Evolutionary conservation across 352 stramenopile genomes (phyloP).

Genomic region (Phytophthora sp.): DNA sequence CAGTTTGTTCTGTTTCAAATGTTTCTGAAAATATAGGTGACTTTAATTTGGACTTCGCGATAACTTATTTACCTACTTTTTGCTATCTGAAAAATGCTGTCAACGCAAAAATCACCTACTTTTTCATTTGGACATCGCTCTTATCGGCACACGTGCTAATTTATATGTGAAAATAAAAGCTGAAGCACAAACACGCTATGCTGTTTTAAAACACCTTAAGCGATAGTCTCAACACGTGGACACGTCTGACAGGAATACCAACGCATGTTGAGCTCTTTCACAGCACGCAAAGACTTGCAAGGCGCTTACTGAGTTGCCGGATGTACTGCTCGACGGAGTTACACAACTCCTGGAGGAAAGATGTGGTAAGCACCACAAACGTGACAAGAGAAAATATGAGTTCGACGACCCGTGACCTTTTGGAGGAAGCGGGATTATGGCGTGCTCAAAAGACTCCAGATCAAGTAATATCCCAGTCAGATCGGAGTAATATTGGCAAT

Average conservation of each 20-base stretch:
- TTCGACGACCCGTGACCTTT: background rate
- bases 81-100: too few species aligned
- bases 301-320: background rate
- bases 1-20: too few species aligned
- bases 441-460: too few species aligned
- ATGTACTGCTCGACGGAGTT: slow-evolving; percentile 1
- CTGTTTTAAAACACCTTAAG: too few species aligned
- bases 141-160: slow-evolving; percentile 4
- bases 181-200: background rate
- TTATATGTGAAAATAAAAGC: background rate
- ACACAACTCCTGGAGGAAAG: slow-evolving; percentile 9
- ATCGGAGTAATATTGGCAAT: background rate
- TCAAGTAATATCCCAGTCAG: too few species aligned
- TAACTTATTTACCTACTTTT: too few species aligned
- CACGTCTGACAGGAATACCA: background rate
- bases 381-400: background rate
- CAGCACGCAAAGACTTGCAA: too few species aligned
- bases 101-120: background rate
- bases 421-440: slow-evolving; percentile 15
- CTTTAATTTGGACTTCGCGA: too few species aligned
- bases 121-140: slow-evolving; percentile 18
- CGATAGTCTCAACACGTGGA: background rate
- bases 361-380: background rate
- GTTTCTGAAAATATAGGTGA: too few species aligned
- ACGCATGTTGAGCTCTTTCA: too few species aligned